phyloP scores from a whole-genome alignment of 169 alveolate genomes.

The Cryptosporidium parvum region DNA sequence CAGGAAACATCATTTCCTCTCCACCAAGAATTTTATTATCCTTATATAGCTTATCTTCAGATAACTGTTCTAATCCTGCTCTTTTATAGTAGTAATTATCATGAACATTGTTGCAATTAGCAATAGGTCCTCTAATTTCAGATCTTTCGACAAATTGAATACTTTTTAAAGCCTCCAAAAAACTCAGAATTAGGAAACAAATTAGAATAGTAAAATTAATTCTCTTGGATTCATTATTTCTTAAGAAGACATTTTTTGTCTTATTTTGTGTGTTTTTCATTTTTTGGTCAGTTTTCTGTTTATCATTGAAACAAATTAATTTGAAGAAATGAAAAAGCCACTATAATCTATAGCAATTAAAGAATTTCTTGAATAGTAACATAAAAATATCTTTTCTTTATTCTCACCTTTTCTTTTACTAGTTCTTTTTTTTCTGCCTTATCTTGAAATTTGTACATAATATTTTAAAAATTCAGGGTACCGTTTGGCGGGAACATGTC shows the following conservation, averaged over 20 bases:
- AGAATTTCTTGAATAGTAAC: background rate
- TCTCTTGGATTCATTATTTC: too few relatives aligned
- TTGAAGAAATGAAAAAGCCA: background rate
- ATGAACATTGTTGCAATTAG: constrained; percentile 29
- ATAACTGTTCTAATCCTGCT: constrained; percentile 26
- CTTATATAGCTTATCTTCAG: constrained; percentile 1
- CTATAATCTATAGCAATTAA: background rate
- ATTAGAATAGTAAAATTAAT: too few relatives aligned
- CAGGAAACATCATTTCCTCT: constrained; percentile 14
- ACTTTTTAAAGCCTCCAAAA: too few relatives aligned
- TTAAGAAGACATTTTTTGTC: background rate
- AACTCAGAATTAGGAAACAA: background rate
- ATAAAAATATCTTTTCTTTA: background rate
- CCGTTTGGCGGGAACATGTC: constrained; percentile 39
- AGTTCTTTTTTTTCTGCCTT: background rate
- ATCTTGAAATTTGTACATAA: background rate
- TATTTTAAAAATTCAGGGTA: background rate
- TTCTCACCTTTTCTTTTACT: background rate
- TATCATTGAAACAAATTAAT: background rate
- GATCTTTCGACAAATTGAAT: background rate
- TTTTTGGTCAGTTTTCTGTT: background rate
- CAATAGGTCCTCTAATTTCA: constrained; percentile 52
- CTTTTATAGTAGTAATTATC: constrained; percentile 39
- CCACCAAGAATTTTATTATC: background rate
- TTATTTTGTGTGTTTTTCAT: background rate